Conservation (phyloP, 805 yeast species). For the Candida michaelii region DNA sequence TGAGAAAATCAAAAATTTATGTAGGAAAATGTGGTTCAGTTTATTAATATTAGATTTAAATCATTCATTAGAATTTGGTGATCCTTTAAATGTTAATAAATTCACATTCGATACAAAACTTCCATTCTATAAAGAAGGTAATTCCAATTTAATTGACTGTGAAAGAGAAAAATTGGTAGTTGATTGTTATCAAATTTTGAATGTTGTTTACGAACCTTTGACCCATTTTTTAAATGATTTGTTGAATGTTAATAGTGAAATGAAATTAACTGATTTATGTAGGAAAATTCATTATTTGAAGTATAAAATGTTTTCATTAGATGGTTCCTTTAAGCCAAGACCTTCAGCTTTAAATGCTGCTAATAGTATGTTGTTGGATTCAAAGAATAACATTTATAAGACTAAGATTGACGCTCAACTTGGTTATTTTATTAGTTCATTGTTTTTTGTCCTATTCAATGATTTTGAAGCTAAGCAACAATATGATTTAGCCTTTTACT, state of each 20-base stretch:
- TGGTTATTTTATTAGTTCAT: slow-evolving; percentile 10
- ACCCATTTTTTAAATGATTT: slow-evolving; percentile 12
- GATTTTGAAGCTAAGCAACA: slow-evolving; percentile 7
- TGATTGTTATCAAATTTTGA: slow-evolving; percentile 26
- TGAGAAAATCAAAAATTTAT: slow-evolving; percentile 23
- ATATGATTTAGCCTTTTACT: slow-evolving; percentile 10
- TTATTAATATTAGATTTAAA: slow-evolving; percentile 28
- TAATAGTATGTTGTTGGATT: background rate
- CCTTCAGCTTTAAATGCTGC: background rate
- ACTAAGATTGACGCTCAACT: slow-evolving; percentile 9
- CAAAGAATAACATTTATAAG: slow-evolving; percentile 2
- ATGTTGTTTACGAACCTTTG: slow-evolving; percentile 24
- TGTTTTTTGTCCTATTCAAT: slow-evolving; percentile 6
- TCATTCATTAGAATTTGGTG: slow-evolving; percentile 31
- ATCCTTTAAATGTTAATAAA: slow-evolving; percentile 31
- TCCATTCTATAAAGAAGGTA: slow-evolving; percentile 34
- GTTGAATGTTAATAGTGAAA: slow-evolving; percentile 10
- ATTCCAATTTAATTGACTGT: slow-evolving; percentile 31
- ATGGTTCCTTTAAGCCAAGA: slow-evolving; percentile 2
- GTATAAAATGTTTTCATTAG: slow-evolving; percentile 7
- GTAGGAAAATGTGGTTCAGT: slow-evolving; percentile 39
- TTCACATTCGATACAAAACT: slow-evolving; percentile 29
- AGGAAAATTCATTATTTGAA: slow-evolving; percentile 8
- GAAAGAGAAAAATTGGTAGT: slow-evolving; percentile 37
- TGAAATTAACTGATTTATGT: slow-evolving; percentile 19